Conservation (phyloP, 805 yeast species). For the Wilhelminamyces savonicus region DNA sequence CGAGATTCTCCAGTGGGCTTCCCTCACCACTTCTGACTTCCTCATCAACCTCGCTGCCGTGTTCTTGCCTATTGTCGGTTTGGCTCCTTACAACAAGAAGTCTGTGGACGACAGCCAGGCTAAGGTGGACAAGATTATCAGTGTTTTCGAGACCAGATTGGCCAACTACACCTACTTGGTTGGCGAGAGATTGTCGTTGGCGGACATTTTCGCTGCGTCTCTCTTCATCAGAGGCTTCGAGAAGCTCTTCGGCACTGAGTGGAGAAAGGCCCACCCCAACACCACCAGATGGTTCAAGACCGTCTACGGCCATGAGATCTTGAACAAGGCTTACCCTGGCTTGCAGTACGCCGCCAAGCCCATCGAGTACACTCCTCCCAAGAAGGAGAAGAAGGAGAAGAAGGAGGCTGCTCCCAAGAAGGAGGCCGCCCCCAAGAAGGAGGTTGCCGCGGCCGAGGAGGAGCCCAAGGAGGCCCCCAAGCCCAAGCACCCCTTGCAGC, state of each 20-base stretch:
- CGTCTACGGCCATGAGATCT: slow-evolving; percentile 37
- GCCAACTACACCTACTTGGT: slow-evolving; percentile 59
- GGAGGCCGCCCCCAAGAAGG: slow-evolving; percentile 19
- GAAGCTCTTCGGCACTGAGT: slow-evolving; percentile 54
- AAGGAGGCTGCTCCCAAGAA: slow-evolving; percentile 23
- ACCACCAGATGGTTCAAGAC: slow-evolving; percentile 69
- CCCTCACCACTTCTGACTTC: slow-evolving; percentile 67
- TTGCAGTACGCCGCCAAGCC: slow-evolving; percentile 61
- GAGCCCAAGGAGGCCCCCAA: slow-evolving; percentile 56
- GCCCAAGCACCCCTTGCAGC: slow-evolving; percentile 87
- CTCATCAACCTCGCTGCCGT: slow-evolving; percentile 38
- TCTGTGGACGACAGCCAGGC: slow-evolving; percentile 36
- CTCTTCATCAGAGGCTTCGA: slow-evolving; percentile 49
- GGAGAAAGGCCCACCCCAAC: slow-evolving; percentile 60
- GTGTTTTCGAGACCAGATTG: slow-evolving; percentile 51
- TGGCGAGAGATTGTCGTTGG: slow-evolving; percentile 57
- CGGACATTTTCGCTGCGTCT: slow-evolving; percentile 56
- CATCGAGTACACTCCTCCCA: slow-evolving; percentile 57
- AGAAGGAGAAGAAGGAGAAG: slow-evolving; percentile 38
- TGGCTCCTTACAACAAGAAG: slow-evolving; percentile 73
- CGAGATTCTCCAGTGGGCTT: slow-evolving; percentile 67
- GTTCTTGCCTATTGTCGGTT: slow-evolving; percentile 60
- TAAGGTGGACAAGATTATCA: slow-evolving; percentile 31
- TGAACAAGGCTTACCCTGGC: slow-evolving; percentile 43
- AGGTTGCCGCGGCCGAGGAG: slow-evolving; percentile 28